Conservation (phyloP, 2,329 filamentous ascomycete species). For the Teratosphaeria pseudoeucalypti region DNA sequence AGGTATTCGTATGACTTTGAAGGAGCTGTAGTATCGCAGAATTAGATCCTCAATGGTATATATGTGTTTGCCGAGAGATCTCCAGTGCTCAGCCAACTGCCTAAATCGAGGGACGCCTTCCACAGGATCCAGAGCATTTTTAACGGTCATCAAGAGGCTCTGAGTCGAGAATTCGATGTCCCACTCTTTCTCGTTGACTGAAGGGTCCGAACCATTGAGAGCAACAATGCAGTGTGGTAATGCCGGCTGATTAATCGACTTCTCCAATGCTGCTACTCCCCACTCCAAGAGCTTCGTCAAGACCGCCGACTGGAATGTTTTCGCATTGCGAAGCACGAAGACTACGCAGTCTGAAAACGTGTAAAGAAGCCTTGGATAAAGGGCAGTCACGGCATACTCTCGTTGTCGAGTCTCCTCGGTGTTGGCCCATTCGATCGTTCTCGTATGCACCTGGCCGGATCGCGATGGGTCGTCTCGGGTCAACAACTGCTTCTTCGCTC, state of each 20-base stretch:
- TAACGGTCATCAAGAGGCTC: slow-evolving; percentile 23
- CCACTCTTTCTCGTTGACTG: slow-evolving; percentile 25
- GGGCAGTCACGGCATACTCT: slow-evolving; percentile 28
- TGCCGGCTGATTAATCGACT: slow-evolving; percentile 45
- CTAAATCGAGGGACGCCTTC: slow-evolving; percentile 25
- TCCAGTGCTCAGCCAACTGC: slow-evolving; percentile 35
- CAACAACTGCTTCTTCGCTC: slow-evolving; percentile 6
- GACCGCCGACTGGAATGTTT: slow-evolving; percentile 27
- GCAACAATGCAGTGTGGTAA: slow-evolving; percentile 47
- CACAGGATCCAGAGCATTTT: slow-evolving; percentile 19
- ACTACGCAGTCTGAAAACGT: slow-evolving; percentile 36
- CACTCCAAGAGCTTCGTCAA: slow-evolving; percentile 36
- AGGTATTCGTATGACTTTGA: slow-evolving; percentile 39
- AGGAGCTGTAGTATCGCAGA: slow-evolving; percentile 41
- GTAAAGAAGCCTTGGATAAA: slow-evolving; percentile 34
- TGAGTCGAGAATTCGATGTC: slow-evolving; percentile 24
- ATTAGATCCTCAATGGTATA: slow-evolving; percentile 38
- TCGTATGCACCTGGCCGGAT: slow-evolving; percentile 11
- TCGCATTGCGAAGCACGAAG: slow-evolving; percentile 32
- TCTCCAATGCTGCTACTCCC: slow-evolving; percentile 43
- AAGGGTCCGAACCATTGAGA: slow-evolving; percentile 28
- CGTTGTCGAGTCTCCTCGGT: slow-evolving; percentile 22
- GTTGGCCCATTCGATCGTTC: slow-evolving; percentile 25
- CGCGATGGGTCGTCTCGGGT: slow-evolving; percentile 3
- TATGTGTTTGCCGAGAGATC: slow-evolving; percentile 31